Conservation (phyloP, 768 basidiomycete genomes). For the Thelephora ganbajun region DNA sequence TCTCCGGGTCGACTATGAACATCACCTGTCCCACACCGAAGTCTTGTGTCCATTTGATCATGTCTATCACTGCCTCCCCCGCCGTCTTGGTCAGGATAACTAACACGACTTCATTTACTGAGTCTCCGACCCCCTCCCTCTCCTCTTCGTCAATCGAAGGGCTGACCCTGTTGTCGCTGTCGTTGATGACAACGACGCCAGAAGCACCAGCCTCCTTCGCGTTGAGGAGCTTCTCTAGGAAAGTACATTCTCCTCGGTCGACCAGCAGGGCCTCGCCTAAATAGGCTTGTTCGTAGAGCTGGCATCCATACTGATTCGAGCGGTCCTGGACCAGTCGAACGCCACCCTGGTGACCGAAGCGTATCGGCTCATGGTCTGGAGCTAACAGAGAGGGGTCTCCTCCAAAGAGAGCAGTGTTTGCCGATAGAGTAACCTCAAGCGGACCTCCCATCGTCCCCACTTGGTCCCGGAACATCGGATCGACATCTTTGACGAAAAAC, state of each 20-base stretch:
- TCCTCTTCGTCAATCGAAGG: conserved; percentile 52
- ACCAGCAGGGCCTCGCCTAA: conserved; percentile 46
- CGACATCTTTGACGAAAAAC: conserved; percentile 38
- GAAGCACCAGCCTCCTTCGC: conserved; percentile 61
- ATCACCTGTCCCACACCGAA: conserved; percentile 33
- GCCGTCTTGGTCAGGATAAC: conserved; percentile 40
- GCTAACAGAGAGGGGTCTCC: conserved; percentile 33
- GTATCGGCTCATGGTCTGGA: conserved; percentile 17
- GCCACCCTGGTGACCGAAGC: conserved; percentile 37
- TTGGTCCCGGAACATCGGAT: conserved; percentile 29
- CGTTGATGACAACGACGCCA: conserved; percentile 65
- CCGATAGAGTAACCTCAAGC: conserved; percentile 38
- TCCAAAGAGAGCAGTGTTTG: conserved; percentile 59
- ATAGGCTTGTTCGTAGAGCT: conserved; percentile 33
- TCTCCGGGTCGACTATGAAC: conserved; percentile 29
- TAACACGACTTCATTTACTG: conserved; percentile 39
- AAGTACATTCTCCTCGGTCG: conserved; percentile 74
- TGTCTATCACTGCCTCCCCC: conserved; percentile 37
- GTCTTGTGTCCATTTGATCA: conserved; percentile 39
- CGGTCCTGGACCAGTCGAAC: conserved; percentile 38
- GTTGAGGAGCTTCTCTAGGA: conserved; percentile 64
- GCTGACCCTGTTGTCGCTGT: conserved; percentile 44
- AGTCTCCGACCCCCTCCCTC: conserved; percentile 36
- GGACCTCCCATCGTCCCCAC: conserved; percentile 21
- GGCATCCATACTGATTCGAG: conserved; percentile 46